Conservation (phyloP, 2,329 filamentous ascomycete genomes). For the Rhynchosporium secalis region DNA sequence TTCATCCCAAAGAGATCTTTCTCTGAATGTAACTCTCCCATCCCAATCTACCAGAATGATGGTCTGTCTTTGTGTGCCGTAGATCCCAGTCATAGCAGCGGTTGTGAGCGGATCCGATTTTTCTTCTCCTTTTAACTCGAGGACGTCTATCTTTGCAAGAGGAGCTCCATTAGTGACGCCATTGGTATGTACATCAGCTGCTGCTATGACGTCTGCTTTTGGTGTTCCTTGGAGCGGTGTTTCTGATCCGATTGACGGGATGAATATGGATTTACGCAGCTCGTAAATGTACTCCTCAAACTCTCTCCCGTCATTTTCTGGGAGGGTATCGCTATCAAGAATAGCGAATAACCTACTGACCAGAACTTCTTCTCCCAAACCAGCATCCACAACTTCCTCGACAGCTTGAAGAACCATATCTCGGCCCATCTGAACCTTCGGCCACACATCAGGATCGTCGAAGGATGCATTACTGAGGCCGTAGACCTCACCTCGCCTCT, state of each 20-base stretch:
- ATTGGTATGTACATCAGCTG: constrained; percentile 29
- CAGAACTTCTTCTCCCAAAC: constrained; percentile 49
- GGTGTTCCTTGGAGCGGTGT: constrained; percentile 44
- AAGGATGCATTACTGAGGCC: constrained; percentile 65
- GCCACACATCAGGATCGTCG: constrained; percentile 55
- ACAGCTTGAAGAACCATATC: constrained; percentile 43
- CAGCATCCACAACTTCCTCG: constrained; percentile 43
- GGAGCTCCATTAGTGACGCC: constrained; percentile 26
- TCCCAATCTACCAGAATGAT: constrained; percentile 63
- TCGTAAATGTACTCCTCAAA: constrained; percentile 55
- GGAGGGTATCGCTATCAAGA: constrained; percentile 59
- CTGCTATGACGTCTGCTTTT: constrained; percentile 38
- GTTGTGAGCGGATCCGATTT: constrained; percentile 43
- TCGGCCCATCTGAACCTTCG: constrained; percentile 57
- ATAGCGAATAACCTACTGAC: constrained; percentile 53
- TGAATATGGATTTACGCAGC: constrained; percentile 61
- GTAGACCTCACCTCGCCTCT: constrained; percentile 52
- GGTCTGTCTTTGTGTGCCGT: constrained; percentile 66
- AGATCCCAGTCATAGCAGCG: constrained; percentile 58
- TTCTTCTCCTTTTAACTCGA: constrained; percentile 36
- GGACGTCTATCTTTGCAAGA: constrained; percentile 39
- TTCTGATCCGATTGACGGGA: constrained; percentile 55
- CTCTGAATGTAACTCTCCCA: constrained; percentile 59
- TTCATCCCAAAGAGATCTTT: constrained; percentile 60
- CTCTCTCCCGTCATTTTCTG: constrained; percentile 39